Evolutionary conservation across 306 rosid species (phyloP).

Genomic region (Fagus sylvatica): DNA sequence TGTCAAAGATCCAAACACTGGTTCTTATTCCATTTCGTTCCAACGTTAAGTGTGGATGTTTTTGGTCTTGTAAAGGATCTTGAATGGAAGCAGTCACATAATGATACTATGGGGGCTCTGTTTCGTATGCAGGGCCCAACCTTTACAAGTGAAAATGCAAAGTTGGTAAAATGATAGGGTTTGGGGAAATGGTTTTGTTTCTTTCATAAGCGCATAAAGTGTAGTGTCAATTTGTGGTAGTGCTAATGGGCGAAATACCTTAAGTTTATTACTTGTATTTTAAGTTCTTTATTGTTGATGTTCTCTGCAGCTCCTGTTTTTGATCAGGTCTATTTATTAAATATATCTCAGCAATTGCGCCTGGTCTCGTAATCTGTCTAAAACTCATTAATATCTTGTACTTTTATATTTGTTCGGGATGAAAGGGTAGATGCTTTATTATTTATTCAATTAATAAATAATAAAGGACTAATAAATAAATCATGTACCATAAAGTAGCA

Average conservation of each 20-base stretch:
- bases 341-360: no score
- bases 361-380: no score
- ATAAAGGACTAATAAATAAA: no score
- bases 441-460: no score
- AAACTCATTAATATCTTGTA: no score
- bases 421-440: no score
- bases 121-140: neutral
- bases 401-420: no score
- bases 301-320: neutral
- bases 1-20: constrained; percentile 87
- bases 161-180: neutral
- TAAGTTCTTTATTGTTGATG: neutral
- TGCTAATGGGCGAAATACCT: neutral
- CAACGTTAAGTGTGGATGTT: constrained; percentile 42
- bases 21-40: constrained; percentile 84
- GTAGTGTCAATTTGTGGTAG: neutral
- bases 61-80: neutral
- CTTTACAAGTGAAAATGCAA: neutral
- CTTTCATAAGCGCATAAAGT: neutral
- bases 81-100: neutral
- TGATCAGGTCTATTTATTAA: neutral
- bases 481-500: no score
- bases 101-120: neutral
- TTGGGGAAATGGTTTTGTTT: constrained; percentile 2
- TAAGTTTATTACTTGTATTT: neutral